These are phyloP conservation scores for Gossypium gossypioides DNA, from an alignment of 441 rosid species.

Conservation along the genomic window DNA sequence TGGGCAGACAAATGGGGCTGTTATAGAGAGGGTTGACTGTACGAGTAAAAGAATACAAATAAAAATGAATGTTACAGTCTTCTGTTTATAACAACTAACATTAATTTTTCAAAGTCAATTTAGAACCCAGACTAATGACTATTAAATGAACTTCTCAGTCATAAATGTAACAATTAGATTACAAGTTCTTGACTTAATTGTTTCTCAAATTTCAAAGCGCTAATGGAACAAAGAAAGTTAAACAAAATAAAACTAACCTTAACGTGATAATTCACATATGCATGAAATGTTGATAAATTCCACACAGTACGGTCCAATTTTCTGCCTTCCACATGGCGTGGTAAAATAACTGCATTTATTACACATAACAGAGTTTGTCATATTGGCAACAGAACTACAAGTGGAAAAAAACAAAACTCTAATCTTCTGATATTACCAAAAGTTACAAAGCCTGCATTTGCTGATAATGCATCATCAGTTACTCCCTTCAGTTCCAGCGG, in stretches of 20 bases:
- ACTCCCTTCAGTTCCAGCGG: constrained; percentile 64
- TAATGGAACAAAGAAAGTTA: not conserved
- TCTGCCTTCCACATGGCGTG: constrained; percentile 79
- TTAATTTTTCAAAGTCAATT: not conserved
- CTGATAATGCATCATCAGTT: constrained; percentile 61
- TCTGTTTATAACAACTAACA: not conserved
- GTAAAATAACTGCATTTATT: constrained; percentile 52
- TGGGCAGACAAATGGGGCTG: too few species aligned
- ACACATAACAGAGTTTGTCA: constrained; percentile 6
- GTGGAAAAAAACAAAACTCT: not conserved
- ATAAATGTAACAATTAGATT: not conserved
- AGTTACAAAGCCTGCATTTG: constrained; percentile 90
- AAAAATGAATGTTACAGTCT: not conserved
- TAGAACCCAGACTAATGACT: not conserved
- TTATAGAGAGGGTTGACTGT: too few species aligned
- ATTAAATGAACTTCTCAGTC: not conserved
- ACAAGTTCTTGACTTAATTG: not conserved
- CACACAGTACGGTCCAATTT: constrained; percentile 79
- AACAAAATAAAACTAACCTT: constrained; percentile 43
- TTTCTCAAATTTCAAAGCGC: not conserved
- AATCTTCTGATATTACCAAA: constrained; percentile 48
- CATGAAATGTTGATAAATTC: constrained; percentile 84
- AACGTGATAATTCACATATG: constrained; percentile 89
- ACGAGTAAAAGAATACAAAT: not conserved
- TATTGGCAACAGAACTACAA: not conserved